phyloP scores from a whole-genome alignment of 2,329 filamentous ascomycete genomes.

The Pseudocercospora fuligena region DNA sequence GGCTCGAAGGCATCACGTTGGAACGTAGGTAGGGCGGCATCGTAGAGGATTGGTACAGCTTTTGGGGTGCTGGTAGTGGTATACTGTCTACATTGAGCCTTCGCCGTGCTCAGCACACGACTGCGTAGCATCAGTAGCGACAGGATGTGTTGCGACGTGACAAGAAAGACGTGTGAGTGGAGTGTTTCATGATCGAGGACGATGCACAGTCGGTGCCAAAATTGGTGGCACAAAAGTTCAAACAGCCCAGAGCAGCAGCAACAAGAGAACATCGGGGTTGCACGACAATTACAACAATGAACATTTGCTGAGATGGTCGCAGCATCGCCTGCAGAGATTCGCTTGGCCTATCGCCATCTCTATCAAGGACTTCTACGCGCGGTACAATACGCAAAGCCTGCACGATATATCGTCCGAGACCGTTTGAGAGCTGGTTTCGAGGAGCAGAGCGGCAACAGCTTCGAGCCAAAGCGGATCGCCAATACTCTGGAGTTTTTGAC shows the following conservation, averaged over 20 bases:
- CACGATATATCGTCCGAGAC: conserved; percentile 64
- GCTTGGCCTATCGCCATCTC: conserved; percentile 65
- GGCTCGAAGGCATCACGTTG: conserved; percentile 58
- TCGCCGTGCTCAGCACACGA: conserved; percentile 12
- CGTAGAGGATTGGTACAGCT: conserved; percentile 33
- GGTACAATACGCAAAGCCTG: conserved; percentile 72
- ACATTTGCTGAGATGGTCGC: conserved; percentile 16
- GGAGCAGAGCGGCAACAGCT: conserved; percentile 49
- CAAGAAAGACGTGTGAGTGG: neutral
- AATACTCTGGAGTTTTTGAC: conserved; percentile 74
- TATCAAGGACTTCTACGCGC: conserved; percentile 71
- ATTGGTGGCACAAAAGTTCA: neutral
- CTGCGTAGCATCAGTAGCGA: conserved; percentile 25
- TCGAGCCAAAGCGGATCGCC: conserved; percentile 59
- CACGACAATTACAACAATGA: neutral
- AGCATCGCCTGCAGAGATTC: conserved; percentile 20
- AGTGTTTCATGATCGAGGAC: neutral
- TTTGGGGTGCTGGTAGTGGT: conserved; percentile 13
- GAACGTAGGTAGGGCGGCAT: conserved; percentile 51
- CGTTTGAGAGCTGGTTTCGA: conserved; percentile 63
- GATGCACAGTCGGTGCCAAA: neutral
- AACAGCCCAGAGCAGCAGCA: too few relatives aligned
- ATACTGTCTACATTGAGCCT: conserved; percentile 24
- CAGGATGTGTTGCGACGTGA: neutral
- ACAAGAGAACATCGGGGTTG: neutral